phyloP scores from a whole-genome alignment of 2,329 filamentous ascomycete species.

The Epicoccum nigrum region DNA sequence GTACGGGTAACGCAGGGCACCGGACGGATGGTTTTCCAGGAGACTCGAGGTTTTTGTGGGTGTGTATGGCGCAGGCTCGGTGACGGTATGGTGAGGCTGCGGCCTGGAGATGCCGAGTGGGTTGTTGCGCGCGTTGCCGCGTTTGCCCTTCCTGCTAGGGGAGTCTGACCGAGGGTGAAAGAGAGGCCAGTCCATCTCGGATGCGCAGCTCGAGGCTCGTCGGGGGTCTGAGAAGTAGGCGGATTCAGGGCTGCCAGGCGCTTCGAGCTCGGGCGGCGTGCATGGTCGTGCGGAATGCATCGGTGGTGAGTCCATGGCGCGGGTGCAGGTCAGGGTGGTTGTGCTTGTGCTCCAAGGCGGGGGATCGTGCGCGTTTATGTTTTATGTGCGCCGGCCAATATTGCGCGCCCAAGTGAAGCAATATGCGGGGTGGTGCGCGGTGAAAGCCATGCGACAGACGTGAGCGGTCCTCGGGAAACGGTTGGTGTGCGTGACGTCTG shows the following conservation, averaged over 20 bases:
- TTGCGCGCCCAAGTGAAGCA: constrained; percentile 4
- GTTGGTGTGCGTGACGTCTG: constrained; percentile 20
- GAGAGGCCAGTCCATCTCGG: constrained; percentile 20
- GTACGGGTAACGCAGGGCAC: constrained; percentile 38
- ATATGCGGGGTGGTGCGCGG: constrained; percentile 7
- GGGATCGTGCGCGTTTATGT: constrained; percentile 13
- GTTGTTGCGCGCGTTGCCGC: constrained; percentile 23
- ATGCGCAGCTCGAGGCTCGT: constrained; percentile 18
- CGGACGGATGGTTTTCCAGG: constrained; percentile 17
- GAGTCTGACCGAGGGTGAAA: constrained; percentile 8
- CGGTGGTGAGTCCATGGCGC: constrained; percentile 31
- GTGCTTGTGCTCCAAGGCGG: constrained; percentile 15
- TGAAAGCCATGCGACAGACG: constrained; percentile 15
- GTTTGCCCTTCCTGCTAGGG: constrained; percentile 9
- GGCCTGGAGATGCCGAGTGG: constrained; percentile 20
- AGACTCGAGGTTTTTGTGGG: constrained; percentile 26
- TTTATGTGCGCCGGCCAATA: constrained; percentile 14
- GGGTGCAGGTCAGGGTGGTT: constrained; percentile 18
- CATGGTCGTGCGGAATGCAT: constrained; percentile 33
- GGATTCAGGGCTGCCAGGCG: constrained; percentile 17
- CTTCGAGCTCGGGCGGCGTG: constrained; percentile 40
- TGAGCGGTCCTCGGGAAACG: constrained; percentile 3
- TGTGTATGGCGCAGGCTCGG: constrained; percentile 30
- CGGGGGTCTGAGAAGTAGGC: constrained; percentile 31
- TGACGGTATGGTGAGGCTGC: constrained; percentile 22